These are phyloP conservation scores for Oligophagozyma castellii DNA, from an alignment of 1,139 yeast species.

Conservation along the genomic window DNA sequence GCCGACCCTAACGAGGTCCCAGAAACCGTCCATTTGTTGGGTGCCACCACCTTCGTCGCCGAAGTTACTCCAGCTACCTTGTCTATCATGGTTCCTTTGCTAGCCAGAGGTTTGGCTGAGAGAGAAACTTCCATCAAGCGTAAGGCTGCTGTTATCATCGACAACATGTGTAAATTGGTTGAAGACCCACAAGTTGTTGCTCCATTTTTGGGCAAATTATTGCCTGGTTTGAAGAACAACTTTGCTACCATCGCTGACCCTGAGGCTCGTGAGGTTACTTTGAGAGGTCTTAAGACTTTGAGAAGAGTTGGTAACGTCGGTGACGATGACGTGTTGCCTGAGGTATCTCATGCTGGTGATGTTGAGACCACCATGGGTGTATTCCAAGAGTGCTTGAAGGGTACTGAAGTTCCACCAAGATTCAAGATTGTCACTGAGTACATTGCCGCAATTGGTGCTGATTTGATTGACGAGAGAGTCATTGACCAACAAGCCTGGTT, in stretches of 20 bases:
- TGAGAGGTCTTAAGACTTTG: slow-evolving; percentile 92
- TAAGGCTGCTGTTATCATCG: slow-evolving; percentile 98
- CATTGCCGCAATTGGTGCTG: slow-evolving; percentile 96
- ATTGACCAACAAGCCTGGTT: slow-evolving; percentile 89
- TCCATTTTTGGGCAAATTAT: slow-evolving; percentile 90
- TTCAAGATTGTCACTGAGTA: slow-evolving; percentile 66
- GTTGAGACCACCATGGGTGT: slow-evolving; percentile 72
- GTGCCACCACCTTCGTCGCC: slow-evolving; percentile 99
- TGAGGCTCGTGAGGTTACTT: slow-evolving; percentile 97
- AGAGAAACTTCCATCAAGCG: slow-evolving; percentile 99
- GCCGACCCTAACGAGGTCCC: slow-evolving; percentile 95
- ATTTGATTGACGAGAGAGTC: slow-evolving; percentile 95
- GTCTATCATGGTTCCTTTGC: slow-evolving; percentile 97
- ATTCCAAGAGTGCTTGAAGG: slow-evolving; percentile 58
- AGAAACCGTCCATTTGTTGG: slow-evolving; percentile 95
- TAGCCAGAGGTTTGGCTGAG: slow-evolving; percentile 98
- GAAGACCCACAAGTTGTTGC: slow-evolving; percentile 99
- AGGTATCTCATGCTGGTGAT: slow-evolving; percentile 98
- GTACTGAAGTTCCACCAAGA: slow-evolving; percentile 53
- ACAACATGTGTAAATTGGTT: slow-evolving; percentile 99
- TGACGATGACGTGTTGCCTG: slow-evolving; percentile 82
- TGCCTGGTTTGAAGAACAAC: slow-evolving; percentile 93
- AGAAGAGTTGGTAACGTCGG: slow-evolving; percentile 98
- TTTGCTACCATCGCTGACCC: slow-evolving; percentile 97
- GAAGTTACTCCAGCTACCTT: slow-evolving; percentile 99